Evolutionary conservation across 2,329 filamentous ascomycete species (phyloP), one percentile per base, ranked within the genome.

Genomic region (Colletotrichum sp.): DNA sequence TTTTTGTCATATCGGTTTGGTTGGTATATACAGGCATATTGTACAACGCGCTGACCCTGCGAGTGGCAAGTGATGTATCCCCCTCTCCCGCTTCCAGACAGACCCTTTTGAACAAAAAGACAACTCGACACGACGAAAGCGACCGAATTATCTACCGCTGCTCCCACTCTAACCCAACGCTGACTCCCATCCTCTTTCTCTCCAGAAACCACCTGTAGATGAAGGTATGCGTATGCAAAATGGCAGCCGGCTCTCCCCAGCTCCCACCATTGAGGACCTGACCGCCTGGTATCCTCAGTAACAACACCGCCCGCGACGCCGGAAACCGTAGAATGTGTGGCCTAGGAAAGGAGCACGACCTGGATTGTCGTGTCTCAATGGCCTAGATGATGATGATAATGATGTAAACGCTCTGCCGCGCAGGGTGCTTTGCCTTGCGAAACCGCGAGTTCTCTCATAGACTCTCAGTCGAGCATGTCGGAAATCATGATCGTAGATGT

Each of bases 1-100:
- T 75, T 59, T 67, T 21, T 70, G 52, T 48, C 71, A 57, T 66
- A 66, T 67, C 71, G 55, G 66, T 70, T 67, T 67, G 55, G 66
- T 70, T 67, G 72, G 43, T 76, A 76, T 76, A 74, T 76, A 75
- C 71, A 76, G 61, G 48, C 60, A 67, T 74, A 76, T 52, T 76
- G 48, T 74, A 76, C 74, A 76, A 69, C 64, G 74, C 34, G 71
- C 71, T 63, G 48, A 59, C 59, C 48, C 65, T 69, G 36, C 71
- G 30, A 65, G 65, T 64, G 70, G 48, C 64, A 72, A 65, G 43
- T 52, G 60, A 75, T 65, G 74, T 76, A 76, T 69, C n/a, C 43
- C 43, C 30, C 32, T 57, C 69, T 39, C 21, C 48, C 71, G 70
- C 71, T 76, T 32, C 65, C 34, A 36, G 48, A 72, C 59, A 32